Conservation (phyloP, 73 alveolate genomes). For the Tetrahymena malaccensis region DNA sequence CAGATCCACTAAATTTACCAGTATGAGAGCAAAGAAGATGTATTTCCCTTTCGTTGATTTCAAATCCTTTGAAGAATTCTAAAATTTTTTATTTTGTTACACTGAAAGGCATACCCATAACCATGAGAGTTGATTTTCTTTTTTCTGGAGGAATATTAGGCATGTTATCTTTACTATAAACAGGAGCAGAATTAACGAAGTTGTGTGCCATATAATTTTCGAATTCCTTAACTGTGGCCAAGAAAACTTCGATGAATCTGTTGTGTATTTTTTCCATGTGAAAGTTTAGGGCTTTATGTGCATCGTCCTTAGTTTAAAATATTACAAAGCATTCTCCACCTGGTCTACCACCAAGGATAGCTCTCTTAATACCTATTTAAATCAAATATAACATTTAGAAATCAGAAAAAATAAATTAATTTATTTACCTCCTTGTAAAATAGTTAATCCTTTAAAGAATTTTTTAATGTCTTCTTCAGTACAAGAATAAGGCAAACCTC, state of each 20-base stretch:
- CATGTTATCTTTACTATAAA: background rate
- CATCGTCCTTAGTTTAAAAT: background rate
- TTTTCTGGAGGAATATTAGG: background rate
- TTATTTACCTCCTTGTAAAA: background rate
- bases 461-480: background rate
- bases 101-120: background rate
- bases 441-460: background rate
- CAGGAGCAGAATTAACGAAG: background rate
- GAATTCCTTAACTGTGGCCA: background rate
- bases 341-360: background rate
- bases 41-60: background rate
- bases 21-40: background rate
- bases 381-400: background rate
- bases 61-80: background rate
- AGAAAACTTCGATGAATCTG: background rate
- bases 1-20: background rate
- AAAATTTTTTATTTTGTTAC: background rate
- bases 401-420: background rate
- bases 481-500: background rate
- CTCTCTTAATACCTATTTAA: background rate
- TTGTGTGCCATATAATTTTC: background rate
- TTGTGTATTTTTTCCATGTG: background rate
- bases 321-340: background rate
- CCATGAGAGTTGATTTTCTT: background rate
- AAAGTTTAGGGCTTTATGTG: background rate